Conservation (phyloP, 768 basidiomycete genomes). For the Leccinum disarticulatum region DNA sequence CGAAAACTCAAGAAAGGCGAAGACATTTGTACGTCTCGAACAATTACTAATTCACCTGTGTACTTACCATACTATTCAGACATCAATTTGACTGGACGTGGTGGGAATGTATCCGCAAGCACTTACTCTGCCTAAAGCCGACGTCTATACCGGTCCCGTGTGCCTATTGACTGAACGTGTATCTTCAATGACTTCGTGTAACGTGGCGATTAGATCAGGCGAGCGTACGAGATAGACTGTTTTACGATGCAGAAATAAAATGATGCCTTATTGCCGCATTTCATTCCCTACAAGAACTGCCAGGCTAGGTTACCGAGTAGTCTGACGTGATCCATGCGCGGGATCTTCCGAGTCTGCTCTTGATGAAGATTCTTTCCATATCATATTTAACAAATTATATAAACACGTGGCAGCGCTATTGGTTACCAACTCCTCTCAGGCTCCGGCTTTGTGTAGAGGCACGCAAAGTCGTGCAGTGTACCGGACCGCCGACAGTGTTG, state of each 20-base stretch:
- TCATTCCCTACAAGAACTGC: background rate
- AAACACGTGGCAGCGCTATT: slow-evolving; percentile 28
- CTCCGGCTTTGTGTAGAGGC: too few species aligned
- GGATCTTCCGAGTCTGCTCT: slow-evolving; percentile 49
- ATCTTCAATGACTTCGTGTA: background rate
- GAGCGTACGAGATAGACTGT: slow-evolving; percentile 15
- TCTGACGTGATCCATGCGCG: slow-evolving; percentile 48
- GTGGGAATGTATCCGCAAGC: slow-evolving; percentile 89
- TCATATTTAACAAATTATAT: slow-evolving; percentile 34
- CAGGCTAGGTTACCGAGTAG: background rate
- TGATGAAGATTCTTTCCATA: slow-evolving; percentile 16
- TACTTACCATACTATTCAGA: slow-evolving; percentile 45
- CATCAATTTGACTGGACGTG: slow-evolving; percentile 98
- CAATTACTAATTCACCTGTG: background rate
- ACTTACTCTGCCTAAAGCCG: slow-evolving; percentile 67
- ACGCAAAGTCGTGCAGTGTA: too few species aligned
- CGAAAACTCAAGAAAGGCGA: slow-evolving; percentile 69
- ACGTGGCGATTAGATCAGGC: slow-evolving; percentile 14
- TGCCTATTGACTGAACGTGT: slow-evolving; percentile 19
- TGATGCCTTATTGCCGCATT: background rate
- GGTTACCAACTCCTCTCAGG: too few species aligned
- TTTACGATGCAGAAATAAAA: slow-evolving; percentile 19
- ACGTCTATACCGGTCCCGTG: slow-evolving; percentile 1
- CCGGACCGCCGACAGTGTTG: too few species aligned
- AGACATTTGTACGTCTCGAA: slow-evolving; percentile 76